These are phyloP conservation scores for Rhodamnia rubescens DNA, from an alignment of 345 rosid species.

Conservation along the genomic window DNA sequence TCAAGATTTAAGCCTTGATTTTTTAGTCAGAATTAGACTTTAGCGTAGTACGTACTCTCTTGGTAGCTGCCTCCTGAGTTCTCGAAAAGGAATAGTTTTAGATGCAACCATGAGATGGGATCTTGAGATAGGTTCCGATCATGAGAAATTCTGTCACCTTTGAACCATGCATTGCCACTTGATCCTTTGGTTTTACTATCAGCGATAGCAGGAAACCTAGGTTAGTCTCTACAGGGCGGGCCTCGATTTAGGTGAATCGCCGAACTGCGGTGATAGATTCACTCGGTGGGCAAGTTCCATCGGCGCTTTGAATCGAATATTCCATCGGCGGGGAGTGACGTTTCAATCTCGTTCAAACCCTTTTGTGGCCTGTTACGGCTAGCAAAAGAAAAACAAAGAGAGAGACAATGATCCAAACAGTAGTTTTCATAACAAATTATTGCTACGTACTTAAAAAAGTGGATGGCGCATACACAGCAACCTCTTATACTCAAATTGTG, in stretches of 20 bases:
- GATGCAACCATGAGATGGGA: not conserved
- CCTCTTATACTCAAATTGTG: not conserved
- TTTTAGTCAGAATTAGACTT: not conserved
- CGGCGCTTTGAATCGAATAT: not conserved
- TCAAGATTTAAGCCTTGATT: not conserved
- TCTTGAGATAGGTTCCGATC: not conserved
- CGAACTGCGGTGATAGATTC: not conserved
- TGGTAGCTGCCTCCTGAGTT: not conserved
- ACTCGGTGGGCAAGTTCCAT: not conserved
- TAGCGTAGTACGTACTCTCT: not conserved
- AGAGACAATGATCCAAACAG: not conserved
- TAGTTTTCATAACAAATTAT: not conserved
- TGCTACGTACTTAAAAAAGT: not conserved
- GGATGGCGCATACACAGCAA: not conserved
- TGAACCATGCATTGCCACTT: not conserved
- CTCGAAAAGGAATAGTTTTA: not conserved
- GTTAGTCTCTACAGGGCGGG: not conserved
- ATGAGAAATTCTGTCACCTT: not conserved
- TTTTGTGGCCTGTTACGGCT: not conserved
- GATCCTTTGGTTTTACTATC: not conserved
- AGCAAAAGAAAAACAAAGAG: not conserved
- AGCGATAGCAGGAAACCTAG: not conserved
- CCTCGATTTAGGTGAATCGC: not conserved
- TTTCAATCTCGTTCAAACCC: not conserved
- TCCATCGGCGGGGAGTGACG: not conserved